These are phyloP conservation scores for Alternaria panax DNA, from an alignment of 2,329 filamentous ascomycete species.

Conservation along the genomic window DNA sequence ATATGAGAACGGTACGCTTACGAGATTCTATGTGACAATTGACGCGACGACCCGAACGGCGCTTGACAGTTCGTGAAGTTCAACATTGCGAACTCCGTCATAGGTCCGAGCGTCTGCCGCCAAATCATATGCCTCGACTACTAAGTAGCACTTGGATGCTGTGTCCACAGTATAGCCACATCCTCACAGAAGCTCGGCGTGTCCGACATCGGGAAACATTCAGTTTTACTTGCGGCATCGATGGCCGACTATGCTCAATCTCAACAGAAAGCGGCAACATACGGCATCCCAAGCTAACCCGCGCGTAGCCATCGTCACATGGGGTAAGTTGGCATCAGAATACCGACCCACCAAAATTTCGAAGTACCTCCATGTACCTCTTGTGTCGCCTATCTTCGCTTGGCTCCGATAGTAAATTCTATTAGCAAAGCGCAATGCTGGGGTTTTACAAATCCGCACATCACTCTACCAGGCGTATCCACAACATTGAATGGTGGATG, in stretches of 20 bases:
- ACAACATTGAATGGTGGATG: conserved; percentile 7
- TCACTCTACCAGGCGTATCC: conserved; percentile 12
- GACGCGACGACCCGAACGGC: conserved; percentile 20
- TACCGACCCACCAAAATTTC: conserved; percentile 18
- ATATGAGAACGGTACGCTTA: conserved; percentile 15
- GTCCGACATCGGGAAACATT: conserved; percentile 5
- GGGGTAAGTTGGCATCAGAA: conserved; percentile 19
- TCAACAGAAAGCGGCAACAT: conserved; percentile 31
- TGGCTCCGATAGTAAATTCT: conserved; percentile 9
- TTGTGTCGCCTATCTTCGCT: background rate
- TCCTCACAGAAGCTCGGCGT: conserved; percentile 6
- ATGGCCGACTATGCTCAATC: conserved; percentile 9
- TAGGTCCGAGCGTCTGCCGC: conserved; percentile 36
- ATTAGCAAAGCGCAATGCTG: conserved; percentile 16
- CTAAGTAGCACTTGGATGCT: background rate
- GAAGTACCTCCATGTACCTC: conserved; percentile 29
- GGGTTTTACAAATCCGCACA: conserved; percentile 14
- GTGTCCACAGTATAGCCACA: background rate
- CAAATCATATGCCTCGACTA: conserved; percentile 42
- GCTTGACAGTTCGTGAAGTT: conserved; percentile 21
- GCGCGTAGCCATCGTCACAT: conserved; percentile 12
- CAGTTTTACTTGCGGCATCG: background rate
- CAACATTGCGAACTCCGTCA: conserved; percentile 34
- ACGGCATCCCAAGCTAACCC: conserved; percentile 8
- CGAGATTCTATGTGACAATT: conserved; percentile 9